Percentiles rank a stretch among this genome's conserved stretches.
phyloP scores from a whole-genome alignment of 2,329 filamentous ascomycete genomes.

The Ophiostoma ulmi region DNA sequence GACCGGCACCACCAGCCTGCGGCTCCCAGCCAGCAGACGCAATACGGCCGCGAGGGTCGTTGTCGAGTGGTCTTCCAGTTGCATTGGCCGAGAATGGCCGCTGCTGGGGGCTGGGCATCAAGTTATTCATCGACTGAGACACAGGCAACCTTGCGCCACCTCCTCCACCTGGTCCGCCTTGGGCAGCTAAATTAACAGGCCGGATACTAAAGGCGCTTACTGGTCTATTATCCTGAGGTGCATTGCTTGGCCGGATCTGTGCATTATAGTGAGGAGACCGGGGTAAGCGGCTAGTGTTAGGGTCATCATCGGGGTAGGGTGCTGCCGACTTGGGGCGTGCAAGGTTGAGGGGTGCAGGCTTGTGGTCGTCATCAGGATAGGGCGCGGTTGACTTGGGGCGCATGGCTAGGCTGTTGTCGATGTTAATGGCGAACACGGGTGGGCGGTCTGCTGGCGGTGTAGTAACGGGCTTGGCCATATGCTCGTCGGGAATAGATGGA shows the following conservation, averaged over 20 bases:
- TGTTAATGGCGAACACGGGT: constrained; percentile 49
- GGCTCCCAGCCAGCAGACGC: constrained; percentile 44
- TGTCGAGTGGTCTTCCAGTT: constrained; percentile 31
- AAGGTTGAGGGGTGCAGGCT: constrained; percentile 46
- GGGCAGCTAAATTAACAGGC: constrained; percentile 36
- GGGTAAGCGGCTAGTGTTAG: constrained; percentile 31
- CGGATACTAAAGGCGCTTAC: constrained; percentile 52
- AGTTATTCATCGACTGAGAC: constrained; percentile 44
- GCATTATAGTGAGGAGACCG: constrained; percentile 42
- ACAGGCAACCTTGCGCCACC: constrained; percentile 34
- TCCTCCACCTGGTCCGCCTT: constrained; percentile 22
- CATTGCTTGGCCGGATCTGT: constrained; percentile 46
- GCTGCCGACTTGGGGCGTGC: constrained; percentile 44
- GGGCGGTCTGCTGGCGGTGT: constrained; percentile 37
- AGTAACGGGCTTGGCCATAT: neutral
- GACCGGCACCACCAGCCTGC: constrained; percentile 32
- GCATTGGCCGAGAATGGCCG: constrained; percentile 35
- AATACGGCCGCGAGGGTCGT: constrained; percentile 41
- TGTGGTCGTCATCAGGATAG: constrained; percentile 63
- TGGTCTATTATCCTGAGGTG: constrained; percentile 43
- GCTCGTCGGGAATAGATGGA: constrained; percentile 31
- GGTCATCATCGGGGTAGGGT: constrained; percentile 52
- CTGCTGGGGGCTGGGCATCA: constrained; percentile 30
- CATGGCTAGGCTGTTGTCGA: constrained; percentile 38
- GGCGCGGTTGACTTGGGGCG: constrained; percentile 57